Conservation (phyloP, 2,329 filamentous ascomycete species). For the Emergomyces pasteurianus region DNA sequence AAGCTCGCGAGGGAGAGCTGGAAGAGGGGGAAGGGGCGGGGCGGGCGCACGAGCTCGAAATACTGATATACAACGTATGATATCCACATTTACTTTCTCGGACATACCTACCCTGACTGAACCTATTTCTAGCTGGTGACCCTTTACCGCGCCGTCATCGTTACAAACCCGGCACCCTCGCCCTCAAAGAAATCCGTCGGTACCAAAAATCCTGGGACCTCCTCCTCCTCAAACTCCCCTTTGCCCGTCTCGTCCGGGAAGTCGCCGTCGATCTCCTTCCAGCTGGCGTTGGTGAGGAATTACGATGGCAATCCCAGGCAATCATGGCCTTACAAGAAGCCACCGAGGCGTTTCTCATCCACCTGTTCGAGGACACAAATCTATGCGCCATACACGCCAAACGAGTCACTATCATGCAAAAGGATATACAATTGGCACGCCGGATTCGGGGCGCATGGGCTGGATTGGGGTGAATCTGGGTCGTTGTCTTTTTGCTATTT, state of each 20-base stretch:
- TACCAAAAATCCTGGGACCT: constrained; percentile 88
- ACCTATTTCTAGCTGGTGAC: constrained; percentile 49
- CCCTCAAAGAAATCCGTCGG: constrained; percentile 79
- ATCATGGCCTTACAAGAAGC: constrained; percentile 90
- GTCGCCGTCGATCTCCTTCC: constrained; percentile 46
- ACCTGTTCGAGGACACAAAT: constrained; percentile 94
- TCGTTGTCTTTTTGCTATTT: not conserved
- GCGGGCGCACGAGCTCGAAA: constrained; percentile 11
- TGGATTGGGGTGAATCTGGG: constrained; percentile 43
- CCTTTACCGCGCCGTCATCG: constrained; percentile 53
- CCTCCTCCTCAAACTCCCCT: constrained; percentile 52
- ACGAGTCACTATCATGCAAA: constrained; percentile 93
- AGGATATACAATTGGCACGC: constrained; percentile 88
- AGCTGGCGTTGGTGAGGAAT: constrained; percentile 48
- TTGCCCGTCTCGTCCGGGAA: constrained; percentile 39
- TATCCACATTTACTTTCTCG: not conserved
- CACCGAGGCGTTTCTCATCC: constrained; percentile 89
- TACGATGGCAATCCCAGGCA: constrained; percentile 93
- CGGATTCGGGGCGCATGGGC: constrained; percentile 69
- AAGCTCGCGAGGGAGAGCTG: not conserved
- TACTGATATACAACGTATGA: constrained; percentile 30
- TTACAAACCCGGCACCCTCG: constrained; percentile 69
- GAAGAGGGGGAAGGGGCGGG: constrained; percentile 9
- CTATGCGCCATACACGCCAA: constrained; percentile 95
- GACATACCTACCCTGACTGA: not conserved